phyloP scores from a whole-genome alignment of 768 basidiomycete genomes.

The Paxillus ammoniavirescens region DNA sequence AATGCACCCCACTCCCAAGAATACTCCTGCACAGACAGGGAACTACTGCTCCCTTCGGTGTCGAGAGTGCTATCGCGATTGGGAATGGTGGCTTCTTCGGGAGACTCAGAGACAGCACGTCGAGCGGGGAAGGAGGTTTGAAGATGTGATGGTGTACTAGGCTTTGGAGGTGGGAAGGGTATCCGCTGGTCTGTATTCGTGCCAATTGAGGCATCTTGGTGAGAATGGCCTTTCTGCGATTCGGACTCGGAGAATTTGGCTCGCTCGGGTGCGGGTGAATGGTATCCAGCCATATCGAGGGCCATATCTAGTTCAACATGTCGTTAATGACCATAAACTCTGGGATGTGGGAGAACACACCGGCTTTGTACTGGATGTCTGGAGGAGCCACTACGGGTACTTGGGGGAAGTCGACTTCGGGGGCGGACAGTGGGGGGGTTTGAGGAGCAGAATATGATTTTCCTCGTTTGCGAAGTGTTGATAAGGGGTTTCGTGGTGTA shows the following conservation, averaged over 20 bases:
- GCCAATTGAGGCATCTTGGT: slow-evolving; percentile 9
- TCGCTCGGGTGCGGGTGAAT: slow-evolving; percentile 30
- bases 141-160: slow-evolving; percentile 19
- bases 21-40: slow-evolving; percentile 59
- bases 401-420: slow-evolving; percentile 48
- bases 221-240: slow-evolving; percentile 19
- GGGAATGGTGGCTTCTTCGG: slow-evolving; percentile 42
- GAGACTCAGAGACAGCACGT: slow-evolving; percentile 63
- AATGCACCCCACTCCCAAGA: slow-evolving; percentile 96
- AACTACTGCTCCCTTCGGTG: slow-evolving; percentile 3
- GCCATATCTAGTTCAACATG: slow-evolving; percentile 55
- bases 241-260: background rate
- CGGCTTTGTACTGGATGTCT: slow-evolving; percentile 60
- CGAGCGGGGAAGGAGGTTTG: slow-evolving; percentile 37
- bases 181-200: slow-evolving; percentile 8
- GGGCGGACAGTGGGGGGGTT: slow-evolving; percentile 37
- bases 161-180: slow-evolving; percentile 22
- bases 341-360: slow-evolving; percentile 32
- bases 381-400: slow-evolving; percentile 46
- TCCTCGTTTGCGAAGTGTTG: slow-evolving; percentile 18
- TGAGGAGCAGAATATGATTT: slow-evolving; percentile 29
- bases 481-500: slow-evolving; percentile 9
- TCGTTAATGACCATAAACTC: background rate
- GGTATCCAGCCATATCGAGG: slow-evolving; percentile 83
- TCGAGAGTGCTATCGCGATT: slow-evolving; percentile 5